Percentiles rank a stretch among this genome's conserved stretches.
These are phyloP conservation scores for Epithele typhae DNA, from an alignment of 768 basidiomycete genomes.

Conservation along the genomic window DNA sequence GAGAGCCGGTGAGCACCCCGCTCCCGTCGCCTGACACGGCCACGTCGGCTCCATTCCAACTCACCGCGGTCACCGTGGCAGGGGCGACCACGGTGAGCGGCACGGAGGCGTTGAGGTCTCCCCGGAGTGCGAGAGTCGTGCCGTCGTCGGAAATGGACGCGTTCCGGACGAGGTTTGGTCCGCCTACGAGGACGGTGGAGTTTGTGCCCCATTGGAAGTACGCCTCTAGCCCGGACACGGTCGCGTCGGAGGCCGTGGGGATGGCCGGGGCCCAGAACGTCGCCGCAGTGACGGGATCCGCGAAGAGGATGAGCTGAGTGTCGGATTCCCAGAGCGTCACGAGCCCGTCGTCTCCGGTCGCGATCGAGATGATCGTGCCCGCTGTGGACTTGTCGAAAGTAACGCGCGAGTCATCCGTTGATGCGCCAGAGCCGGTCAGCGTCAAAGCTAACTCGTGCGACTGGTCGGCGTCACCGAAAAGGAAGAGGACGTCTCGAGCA, in stretches of 20 bases:
- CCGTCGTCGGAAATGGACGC: constrained; percentile 29
- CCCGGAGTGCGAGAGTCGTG: constrained; percentile 47
- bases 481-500: constrained; percentile 35
- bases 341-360: constrained; percentile 52
- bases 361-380: constrained; percentile 47
- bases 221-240: constrained; percentile 38
- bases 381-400: constrained; percentile 22
- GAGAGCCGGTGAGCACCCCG: constrained; percentile 41
- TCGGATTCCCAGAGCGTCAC: constrained; percentile 64
- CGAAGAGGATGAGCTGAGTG: constrained; percentile 64
- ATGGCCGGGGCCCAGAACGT: constrained; percentile 78
- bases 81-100: constrained; percentile 64
- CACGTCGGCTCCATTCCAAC: constrained; percentile 66
- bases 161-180: constrained; percentile 45
- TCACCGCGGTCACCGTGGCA: constrained; percentile 43
- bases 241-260: constrained; percentile 28
- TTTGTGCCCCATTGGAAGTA: constrained; percentile 78
- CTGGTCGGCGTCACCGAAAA: constrained; percentile 34
- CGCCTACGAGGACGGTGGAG: constrained; percentile 49
- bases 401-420: constrained; percentile 16
- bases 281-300: constrained; percentile 59
- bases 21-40: constrained; percentile 22
- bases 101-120: constrained; percentile 61
- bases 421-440: constrained; percentile 16
- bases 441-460: constrained; percentile 31